A percentile compares a stretch with the other conserved stretches of the same genome.
These are phyloP conservation scores for Penicillium robsamsonii DNA, from an alignment of 495 filamentous ascomycete species.

Conservation along the genomic window DNA sequence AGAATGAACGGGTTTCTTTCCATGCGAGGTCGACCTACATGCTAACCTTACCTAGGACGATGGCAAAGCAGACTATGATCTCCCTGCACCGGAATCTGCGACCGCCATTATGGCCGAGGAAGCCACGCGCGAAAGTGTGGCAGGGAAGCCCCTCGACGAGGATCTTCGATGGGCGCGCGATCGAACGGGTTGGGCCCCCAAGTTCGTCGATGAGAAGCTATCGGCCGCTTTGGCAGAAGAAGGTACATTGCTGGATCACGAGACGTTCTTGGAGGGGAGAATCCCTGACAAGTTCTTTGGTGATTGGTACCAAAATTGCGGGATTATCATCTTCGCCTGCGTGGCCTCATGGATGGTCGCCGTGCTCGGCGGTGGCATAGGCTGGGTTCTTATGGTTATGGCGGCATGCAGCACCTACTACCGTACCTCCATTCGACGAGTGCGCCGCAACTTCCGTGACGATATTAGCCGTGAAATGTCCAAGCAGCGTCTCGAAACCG, in stretches of 20 bases:
- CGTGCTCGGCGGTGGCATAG: slow-evolving; percentile 83
- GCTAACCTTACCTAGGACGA: slow-evolving; percentile 50
- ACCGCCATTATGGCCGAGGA: slow-evolving; percentile 53
- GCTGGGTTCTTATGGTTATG: slow-evolving; percentile 92
- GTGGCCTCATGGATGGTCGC: slow-evolving; percentile 88
- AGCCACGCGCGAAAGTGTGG: slow-evolving; percentile 44
- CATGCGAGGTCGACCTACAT: background rate
- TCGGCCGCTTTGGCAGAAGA: slow-evolving; percentile 47
- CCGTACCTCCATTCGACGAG: slow-evolving; percentile 87
- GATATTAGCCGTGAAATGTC: slow-evolving; percentile 91
- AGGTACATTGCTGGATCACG: slow-evolving; percentile 77
- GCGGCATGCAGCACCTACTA: slow-evolving; percentile 92
- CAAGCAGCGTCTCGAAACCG: slow-evolving; percentile 83
- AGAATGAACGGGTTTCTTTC: slow-evolving; percentile 14
- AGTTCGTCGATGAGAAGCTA: slow-evolving; percentile 61
- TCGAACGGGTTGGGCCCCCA: slow-evolving; percentile 83
- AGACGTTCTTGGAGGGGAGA: slow-evolving; percentile 80
- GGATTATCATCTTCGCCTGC: slow-evolving; percentile 87
- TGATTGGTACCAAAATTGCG: slow-evolving; percentile 98
- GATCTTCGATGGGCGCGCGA: slow-evolving; percentile 65
- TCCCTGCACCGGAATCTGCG: slow-evolving; percentile 70
- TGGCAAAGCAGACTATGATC: slow-evolving; percentile 69
- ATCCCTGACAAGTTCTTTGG: slow-evolving; percentile 90
- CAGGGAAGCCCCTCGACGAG: slow-evolving; percentile 46
- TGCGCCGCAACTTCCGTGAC: slow-evolving; percentile 93